Percentiles rank a stretch among this genome's conserved stretches.
These are phyloP conservation scores for Ceratobasidium sp. DNA, from an alignment of 1,284 basidiomycete genomes.

Conservation along the genomic window DNA sequence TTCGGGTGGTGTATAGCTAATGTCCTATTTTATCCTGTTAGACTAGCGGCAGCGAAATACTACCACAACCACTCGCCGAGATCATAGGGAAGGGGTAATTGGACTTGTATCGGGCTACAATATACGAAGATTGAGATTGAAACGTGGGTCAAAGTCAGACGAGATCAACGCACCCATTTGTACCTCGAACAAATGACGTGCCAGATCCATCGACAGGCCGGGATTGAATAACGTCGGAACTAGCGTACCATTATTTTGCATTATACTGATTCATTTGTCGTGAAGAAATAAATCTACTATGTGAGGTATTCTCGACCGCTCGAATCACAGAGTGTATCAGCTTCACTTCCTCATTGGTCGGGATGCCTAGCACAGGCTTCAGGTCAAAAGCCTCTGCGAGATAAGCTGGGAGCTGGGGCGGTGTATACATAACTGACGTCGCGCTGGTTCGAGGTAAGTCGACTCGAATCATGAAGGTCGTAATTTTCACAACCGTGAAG, in stretches of 20 bases:
- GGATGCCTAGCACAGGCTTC: neutral
- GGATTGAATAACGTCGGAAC: slow-evolving; percentile 20
- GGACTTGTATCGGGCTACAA: neutral
- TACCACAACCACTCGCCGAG: neutral
- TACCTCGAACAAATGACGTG: slow-evolving; percentile 18
- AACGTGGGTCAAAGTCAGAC: too few relatives aligned
- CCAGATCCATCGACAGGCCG: neutral
- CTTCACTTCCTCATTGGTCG: slow-evolving; percentile 26
- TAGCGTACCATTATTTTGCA: neutral
- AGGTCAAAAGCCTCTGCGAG: neutral
- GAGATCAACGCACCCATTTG: slow-evolving; percentile 26
- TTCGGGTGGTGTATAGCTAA: slow-evolving; percentile 5
- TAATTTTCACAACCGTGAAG: too few relatives aligned
- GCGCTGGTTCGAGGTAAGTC: too few relatives aligned
- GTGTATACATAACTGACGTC: neutral
- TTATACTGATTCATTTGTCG: neutral
- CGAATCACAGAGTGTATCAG: slow-evolving; percentile 20
- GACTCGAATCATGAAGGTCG: too few relatives aligned
- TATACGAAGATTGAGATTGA: too few relatives aligned
- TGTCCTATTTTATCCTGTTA: neutral
- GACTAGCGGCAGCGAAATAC: neutral
- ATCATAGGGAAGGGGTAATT: neutral
- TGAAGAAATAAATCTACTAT: neutral
- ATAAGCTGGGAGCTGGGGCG: slow-evolving; percentile 15
- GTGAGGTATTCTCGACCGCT: neutral